Evolutionary conservation across 75 land plant species (phyloP).

Genomic region (Selaginella tamariscina): DNA sequence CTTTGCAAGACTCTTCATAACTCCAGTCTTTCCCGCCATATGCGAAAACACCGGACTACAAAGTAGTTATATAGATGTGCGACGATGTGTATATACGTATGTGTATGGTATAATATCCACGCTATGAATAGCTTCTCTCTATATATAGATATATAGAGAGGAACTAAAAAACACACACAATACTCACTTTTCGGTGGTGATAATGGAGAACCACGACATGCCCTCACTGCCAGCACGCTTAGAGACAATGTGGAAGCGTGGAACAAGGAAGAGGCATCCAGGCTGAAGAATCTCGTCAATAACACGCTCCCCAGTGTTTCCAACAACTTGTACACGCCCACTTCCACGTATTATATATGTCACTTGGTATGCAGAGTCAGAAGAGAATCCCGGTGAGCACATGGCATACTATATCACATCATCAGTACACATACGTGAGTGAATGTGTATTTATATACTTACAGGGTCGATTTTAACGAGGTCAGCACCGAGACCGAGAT

Average conservation of each 20-base stretch:
- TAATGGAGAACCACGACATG: constrained; percentile 73
- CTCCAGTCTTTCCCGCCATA: constrained; percentile 49
- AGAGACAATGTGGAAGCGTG: constrained; percentile 63
- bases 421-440: not conserved
- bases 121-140: not conserved
- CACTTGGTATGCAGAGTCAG: constrained; percentile 62
- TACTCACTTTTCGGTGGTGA: constrained; percentile 59
- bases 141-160: not conserved
- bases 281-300: constrained; percentile 45
- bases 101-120: not conserved
- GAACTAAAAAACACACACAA: not conserved
- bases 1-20: constrained; percentile 59
- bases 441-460: not conserved
- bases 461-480: constrained; percentile 52
- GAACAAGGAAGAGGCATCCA: constrained; percentile 61
- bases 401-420: constrained; percentile 24
- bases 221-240: constrained; percentile 56
- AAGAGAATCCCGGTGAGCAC: constrained; percentile 80
- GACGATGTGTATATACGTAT: too few species aligned
- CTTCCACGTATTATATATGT: constrained; percentile 58
- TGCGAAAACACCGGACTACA: constrained; percentile 60
- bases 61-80: constrained; percentile 3
- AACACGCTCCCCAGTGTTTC: constrained; percentile 49
- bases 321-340: constrained; percentile 63
- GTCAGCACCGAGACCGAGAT: constrained; percentile 58